These are phyloP conservation scores for Oleoguttula mirabilis DNA, from an alignment of 495 filamentous ascomycete species.

Conservation along the genomic window DNA sequence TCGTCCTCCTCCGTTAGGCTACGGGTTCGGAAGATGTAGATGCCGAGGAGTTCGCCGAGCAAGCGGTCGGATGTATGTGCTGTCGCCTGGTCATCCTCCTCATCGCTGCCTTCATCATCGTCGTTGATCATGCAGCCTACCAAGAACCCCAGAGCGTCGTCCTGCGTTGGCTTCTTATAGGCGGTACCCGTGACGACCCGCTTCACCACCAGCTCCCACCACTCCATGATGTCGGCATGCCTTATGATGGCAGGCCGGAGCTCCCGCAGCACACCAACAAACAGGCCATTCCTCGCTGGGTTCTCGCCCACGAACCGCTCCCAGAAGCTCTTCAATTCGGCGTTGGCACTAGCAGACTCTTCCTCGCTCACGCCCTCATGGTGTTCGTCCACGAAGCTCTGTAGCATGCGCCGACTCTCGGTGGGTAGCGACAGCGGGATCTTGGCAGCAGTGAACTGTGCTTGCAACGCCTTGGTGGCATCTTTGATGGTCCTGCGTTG, in stretches of 20 bases:
- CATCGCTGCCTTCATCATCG: slow-evolving; percentile 37
- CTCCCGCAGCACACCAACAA: slow-evolving; percentile 46
- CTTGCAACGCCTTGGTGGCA: slow-evolving; percentile 45
- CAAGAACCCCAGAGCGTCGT: slow-evolving; percentile 45
- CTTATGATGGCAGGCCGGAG: slow-evolving; percentile 47
- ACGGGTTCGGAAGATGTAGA: slow-evolving; percentile 47
- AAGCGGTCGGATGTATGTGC: slow-evolving; percentile 34
- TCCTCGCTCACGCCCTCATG: slow-evolving; percentile 42
- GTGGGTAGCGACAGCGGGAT: slow-evolving; percentile 46
- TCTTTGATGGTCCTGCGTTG: slow-evolving; percentile 37
- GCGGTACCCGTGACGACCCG: slow-evolving; percentile 46
- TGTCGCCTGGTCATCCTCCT: slow-evolving; percentile 18
- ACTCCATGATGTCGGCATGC: slow-evolving; percentile 43
- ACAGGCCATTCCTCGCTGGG: slow-evolving; percentile 44
- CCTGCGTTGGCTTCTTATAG: slow-evolving; percentile 45
- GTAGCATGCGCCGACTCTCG: slow-evolving; percentile 44
- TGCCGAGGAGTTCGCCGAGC: slow-evolving; percentile 41
- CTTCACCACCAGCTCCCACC: slow-evolving; percentile 53
- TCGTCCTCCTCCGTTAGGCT: slow-evolving; percentile 27
- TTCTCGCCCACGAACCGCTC: slow-evolving; percentile 41
- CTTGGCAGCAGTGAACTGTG: slow-evolving; percentile 38
- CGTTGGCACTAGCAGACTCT: slow-evolving; percentile 49
- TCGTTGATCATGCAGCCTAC: slow-evolving; percentile 47
- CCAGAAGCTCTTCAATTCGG: slow-evolving; percentile 52
- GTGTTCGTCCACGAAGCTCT: slow-evolving; percentile 50